Base-by-base conservation (phyloP, 345 rosid species). In the Boechera divaricarpa region DNA sequence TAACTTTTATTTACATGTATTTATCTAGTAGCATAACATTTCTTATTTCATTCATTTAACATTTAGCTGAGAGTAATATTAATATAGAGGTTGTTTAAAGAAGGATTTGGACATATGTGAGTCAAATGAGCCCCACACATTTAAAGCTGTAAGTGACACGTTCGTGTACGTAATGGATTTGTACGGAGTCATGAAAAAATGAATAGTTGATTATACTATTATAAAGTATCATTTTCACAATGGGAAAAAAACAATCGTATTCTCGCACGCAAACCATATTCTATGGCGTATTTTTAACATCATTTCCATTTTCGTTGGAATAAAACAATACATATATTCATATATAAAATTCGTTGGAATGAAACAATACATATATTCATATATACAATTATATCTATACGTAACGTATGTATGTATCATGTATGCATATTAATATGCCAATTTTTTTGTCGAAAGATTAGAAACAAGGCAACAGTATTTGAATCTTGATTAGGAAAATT, bases 171-270 rank as follows among this genome's bases (percentile, higher is more conserved):
- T 63, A 64, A 48, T 29, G 48, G 67, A 45, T 45, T 48, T 39
- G 77, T 77, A 78, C 81, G 81, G 81, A 57, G 41, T 45, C 72
- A 26, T 55, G 11, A 9, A 76, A 31, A 70, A 7, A 63, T 77
- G 58, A 63, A 55, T 52, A 31, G 33, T 45, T 55, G 70, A 54
- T 54, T 36, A 72, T 65, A 21, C 15, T 39, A 35, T 16, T 59
- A 42, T 55, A 49, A 6, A 74, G 64, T 65, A 24, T 66, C 53
- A 21, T 35, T 36, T 75, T 75, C 26, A 47, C 38, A 26, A 48
- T 38, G 52, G 8, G 42, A 11, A 36, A 8, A 21, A 36, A 47
- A 9, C 12, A 58, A 38, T 7, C 15, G 36, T 59, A 26, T 38
- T 59, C 60, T 36, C 67, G 21, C 45, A 75, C 78, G 60, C 35